Evolutionary conservation across 805 yeast species (phyloP).

Genomic region (Ogataea salicorniae): DNA sequence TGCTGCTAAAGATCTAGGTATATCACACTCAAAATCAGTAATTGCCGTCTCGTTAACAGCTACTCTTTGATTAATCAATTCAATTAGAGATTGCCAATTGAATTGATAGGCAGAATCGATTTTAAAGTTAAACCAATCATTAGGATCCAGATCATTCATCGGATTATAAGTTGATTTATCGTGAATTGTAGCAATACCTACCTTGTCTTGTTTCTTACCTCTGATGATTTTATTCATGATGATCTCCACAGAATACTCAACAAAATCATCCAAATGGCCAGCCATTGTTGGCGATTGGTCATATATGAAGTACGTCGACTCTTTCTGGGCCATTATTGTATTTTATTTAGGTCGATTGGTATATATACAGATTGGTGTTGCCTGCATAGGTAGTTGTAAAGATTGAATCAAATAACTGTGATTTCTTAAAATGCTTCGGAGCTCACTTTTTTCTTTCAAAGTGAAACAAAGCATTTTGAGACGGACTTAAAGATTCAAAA

Average conservation of each 20-base stretch:
- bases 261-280: conserved; percentile 33
- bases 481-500: too few species aligned
- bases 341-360: background rate
- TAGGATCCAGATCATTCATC: conserved; percentile 14
- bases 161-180: conserved; percentile 23
- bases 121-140: conserved; percentile 21
- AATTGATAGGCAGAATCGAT: conserved; percentile 14
- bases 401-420: too few species aligned
- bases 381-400: too few species aligned
- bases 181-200: conserved; percentile 22
- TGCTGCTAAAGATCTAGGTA: conserved; percentile 25
- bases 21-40: conserved; percentile 21
- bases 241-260: conserved; percentile 38
- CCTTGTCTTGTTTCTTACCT: conserved; percentile 24
- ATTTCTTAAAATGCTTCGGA: too few species aligned
- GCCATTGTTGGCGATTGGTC: conserved; percentile 46
- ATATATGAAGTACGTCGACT: conserved; percentile 35
- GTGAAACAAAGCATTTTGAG: too few species aligned
- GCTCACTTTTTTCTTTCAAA: too few species aligned
- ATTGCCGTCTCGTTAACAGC: conserved; percentile 14
- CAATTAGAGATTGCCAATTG: conserved; percentile 14
- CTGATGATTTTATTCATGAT: conserved; percentile 27
- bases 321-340: conserved; percentile 19
- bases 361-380: too few species aligned
- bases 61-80: conserved; percentile 8